Evolutionary conservation across 495 filamentous ascomycete species (phyloP).

Genomic region (Penicillium alfredii): DNA sequence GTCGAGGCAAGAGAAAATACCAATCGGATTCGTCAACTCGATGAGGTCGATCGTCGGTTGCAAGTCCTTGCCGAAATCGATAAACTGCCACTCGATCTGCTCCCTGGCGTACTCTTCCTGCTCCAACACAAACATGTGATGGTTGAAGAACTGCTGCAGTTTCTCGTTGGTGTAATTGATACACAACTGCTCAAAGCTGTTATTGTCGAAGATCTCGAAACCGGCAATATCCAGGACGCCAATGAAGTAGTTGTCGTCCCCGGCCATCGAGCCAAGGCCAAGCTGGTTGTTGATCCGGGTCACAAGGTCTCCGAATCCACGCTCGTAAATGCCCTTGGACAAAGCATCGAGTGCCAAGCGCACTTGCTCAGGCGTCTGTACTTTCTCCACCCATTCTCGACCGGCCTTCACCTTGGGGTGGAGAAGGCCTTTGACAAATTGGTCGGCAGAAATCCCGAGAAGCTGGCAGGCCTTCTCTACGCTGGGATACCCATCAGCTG

Average conservation of each 20-base stretch:
- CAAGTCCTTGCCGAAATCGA: slow-evolving; percentile 95
- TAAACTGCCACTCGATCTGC: slow-evolving; percentile 99
- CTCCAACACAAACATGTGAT: slow-evolving; percentile 99
- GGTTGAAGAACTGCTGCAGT: slow-evolving; percentile 99
- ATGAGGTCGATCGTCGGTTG: slow-evolving; percentile 98
- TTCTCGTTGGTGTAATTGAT: slow-evolving; percentile 99
- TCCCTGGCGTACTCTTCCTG: slow-evolving; percentile 98
- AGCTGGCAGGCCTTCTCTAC: slow-evolving; percentile 74
- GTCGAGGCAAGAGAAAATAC: slow-evolving; percentile 97
- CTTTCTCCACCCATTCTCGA: slow-evolving; percentile 96
- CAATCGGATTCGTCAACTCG: slow-evolving; percentile 91
- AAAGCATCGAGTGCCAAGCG: slow-evolving; percentile 84
- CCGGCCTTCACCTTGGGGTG: slow-evolving; percentile 94
- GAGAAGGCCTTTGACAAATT: slow-evolving; percentile 80
- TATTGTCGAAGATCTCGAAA: slow-evolving; percentile 97
- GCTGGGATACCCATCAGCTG: slow-evolving; percentile 62
- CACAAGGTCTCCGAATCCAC: slow-evolving; percentile 89
- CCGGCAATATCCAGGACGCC: slow-evolving; percentile 98
- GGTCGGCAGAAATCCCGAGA: slow-evolving; percentile 74
- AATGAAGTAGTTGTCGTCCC: slow-evolving; percentile 91
- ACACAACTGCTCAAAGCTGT: slow-evolving; percentile 98
- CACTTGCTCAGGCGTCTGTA: slow-evolving; percentile 94
- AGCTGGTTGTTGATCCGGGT: slow-evolving; percentile 86
- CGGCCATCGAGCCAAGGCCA: slow-evolving; percentile 67
- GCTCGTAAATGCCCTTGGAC: slow-evolving; percentile 95